Evolutionary conservation across 2,329 filamentous ascomycete species (phyloP), one percentile per base, ranked within the genome.

Genomic region (Plenodomus tracheiphilus): DNA sequence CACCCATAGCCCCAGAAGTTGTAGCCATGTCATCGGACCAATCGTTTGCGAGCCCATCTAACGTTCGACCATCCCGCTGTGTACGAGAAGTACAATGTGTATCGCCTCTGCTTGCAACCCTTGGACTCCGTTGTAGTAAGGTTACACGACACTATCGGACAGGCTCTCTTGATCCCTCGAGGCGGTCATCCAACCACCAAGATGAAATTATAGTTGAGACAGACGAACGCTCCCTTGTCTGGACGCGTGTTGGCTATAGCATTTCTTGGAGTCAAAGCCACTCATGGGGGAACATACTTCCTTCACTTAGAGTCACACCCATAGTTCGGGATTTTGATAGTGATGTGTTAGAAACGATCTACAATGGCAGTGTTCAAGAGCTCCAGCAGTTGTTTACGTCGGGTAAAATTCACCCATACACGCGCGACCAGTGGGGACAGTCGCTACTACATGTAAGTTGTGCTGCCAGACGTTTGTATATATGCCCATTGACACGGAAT

Each of bases 271-370:
- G 13, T 5, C 41, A 25, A 15, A 19, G 39, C 16, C 21, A 39
- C 17, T 38, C 45, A 2, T 48, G 49, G 20, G 41, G 46, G 15
- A 46, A 36, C 10, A 50, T 59, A 2, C 17, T 48, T 1, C 44
- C 46, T 13, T 54, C 56, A 3, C 40, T 59, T 10, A 42, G 20
- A 11, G 41, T 44, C 7, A 54, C 51, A 42, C 56, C 56, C 9
- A 37, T 56, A 2, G 32, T 54, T 11, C 2, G 35, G 2, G 9
- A 34, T 0, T 45, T 43, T 18, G 2, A 21, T 28, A 1, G 19
- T 5, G 17, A 34, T 4, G 2, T 36, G 7, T 19, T 10, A 9
- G 15, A 17, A 8, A 4, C 42, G 7, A 17, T 51, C 5, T 1
- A 4, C 1, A 16, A 8, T 30, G 41, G 21, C 0, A 47, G 22